Evolutionary conservation across 1,284 basidiomycete genomes (phyloP), one percentile per base, ranked within the genome.

Genomic region (Malassezia psittaci): DNA sequence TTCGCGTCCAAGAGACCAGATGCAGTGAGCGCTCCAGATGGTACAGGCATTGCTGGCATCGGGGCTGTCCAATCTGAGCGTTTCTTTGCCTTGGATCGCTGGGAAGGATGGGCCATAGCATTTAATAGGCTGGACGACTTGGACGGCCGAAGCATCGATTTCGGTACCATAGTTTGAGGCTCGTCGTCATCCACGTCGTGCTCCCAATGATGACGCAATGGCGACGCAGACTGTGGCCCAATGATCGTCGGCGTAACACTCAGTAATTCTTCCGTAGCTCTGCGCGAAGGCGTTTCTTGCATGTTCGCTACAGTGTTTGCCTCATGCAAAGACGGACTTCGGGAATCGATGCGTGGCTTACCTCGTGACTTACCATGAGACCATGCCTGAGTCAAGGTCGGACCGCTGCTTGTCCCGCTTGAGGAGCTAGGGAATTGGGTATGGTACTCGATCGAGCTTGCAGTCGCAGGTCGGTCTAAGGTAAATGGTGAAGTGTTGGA

Each of bases 51-150:
- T 9, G 44, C 44, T 32, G 32, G 16, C 8, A 16, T 18, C 32
- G n/a, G 45, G 18, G 13, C 21, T 36, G 11, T 36, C 16, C 33
- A n/a, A 11, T 34, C 48, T 7, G 33, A 37, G 12, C 47, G 43
- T 19, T 33, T 45, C 39, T 57, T 49, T 11, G 36, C 24, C 18
- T 19, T 29, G 29, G 33, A 45, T n/a, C 46, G 44, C 36, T 52
- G 50, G 21, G 55, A 18, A 29, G 46, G 51, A 16, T 32, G 9
- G 21, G 44, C 38, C 45, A 57, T 47, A 12, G 32, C 55, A 9
- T 36, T 43, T 8, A 57, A 42, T 13, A 57, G 40, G 13, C 55
- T 41, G 11, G 55, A 52, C 21, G 55, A 57, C 46, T 57, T 57
- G 24, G 55, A 52, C 24, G 48, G 39, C 11, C 48, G 48, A 6